Evolutionary conservation across 352 stramenopile genomes (phyloP).

Genomic region (Phytophthora lateralis): DNA sequence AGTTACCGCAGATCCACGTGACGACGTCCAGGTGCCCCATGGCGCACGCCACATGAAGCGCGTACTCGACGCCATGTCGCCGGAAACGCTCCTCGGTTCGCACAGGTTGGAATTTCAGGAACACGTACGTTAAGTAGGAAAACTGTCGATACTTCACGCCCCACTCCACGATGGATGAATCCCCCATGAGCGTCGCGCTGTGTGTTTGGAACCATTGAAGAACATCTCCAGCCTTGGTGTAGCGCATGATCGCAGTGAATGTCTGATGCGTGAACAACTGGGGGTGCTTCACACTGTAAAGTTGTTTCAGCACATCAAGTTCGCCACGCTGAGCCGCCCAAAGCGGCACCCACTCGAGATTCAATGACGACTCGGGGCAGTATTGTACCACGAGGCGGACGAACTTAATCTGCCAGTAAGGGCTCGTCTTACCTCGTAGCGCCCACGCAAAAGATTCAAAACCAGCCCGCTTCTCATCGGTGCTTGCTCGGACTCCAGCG

Average conservation of each 20-base stretch:
- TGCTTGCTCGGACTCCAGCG: constrained; percentile 4
- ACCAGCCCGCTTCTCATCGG: constrained; percentile 16
- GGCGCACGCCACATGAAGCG: constrained; percentile 33
- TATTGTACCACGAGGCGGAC: constrained; percentile 30
- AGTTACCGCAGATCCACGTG: constrained; percentile 46
- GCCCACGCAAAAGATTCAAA: constrained; percentile 39
- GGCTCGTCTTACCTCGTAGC: constrained; percentile 33
- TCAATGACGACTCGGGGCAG: constrained; percentile 21
- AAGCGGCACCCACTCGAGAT: constrained; percentile 39
- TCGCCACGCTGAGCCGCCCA: constrained; percentile 41
- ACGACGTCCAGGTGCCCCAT: constrained; percentile 44
- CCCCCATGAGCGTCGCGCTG: constrained; percentile 20
- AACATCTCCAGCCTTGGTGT: constrained; percentile 37
- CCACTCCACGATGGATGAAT: constrained; percentile 38
- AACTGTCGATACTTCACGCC: constrained; percentile 41
- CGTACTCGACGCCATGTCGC: constrained; percentile 34
- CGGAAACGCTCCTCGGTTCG: constrained; percentile 30
- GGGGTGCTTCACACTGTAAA: constrained; percentile 32
- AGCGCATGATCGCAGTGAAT: constrained; percentile 34
- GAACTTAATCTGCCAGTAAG: constrained; percentile 35
- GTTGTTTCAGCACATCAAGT: constrained; percentile 27
- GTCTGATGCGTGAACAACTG: constrained; percentile 44
- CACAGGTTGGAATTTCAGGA: constrained; percentile 25
- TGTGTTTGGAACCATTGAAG: constrained; percentile 44
- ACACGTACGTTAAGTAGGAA: constrained; percentile 34